Evolutionary conservation across 1,284 basidiomycete genomes (phyloP).

Genomic region (Cryptococcus amylolentus): DNA sequence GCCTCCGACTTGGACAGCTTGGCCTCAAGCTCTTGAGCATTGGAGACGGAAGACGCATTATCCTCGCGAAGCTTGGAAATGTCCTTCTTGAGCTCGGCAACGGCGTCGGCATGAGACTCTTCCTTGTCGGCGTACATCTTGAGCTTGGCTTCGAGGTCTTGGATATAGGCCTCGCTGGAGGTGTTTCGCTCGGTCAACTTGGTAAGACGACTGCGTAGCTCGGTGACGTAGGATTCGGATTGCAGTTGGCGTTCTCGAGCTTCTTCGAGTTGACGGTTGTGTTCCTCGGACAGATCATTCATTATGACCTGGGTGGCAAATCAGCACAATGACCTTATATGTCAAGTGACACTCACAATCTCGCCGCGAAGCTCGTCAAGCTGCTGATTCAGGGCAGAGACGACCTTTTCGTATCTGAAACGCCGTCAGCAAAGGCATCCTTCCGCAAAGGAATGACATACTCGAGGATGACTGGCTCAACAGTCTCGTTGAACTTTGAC

Average conservation of each 20-base stretch:
- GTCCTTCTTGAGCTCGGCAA: slow-evolving; percentile 79
- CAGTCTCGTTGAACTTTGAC: slow-evolving; percentile 88
- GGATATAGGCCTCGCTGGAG: slow-evolving; percentile 88
- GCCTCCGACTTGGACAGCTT: slow-evolving; percentile 76
- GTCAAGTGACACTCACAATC: slow-evolving; percentile 50
- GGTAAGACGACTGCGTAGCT: slow-evolving; percentile 71
- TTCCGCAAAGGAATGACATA: slow-evolving; percentile 14
- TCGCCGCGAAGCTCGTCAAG: slow-evolving; percentile 86
- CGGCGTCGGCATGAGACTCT: slow-evolving; percentile 67
- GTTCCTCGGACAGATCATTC: slow-evolving; percentile 86
- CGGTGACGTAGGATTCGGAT: slow-evolving; percentile 79
- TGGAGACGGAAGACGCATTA: slow-evolving; percentile 67
- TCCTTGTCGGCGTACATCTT: slow-evolving; percentile 75
- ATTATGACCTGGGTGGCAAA: slow-evolving; percentile 18
- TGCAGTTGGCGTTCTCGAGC: slow-evolving; percentile 67
- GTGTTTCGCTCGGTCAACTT: slow-evolving; percentile 84
- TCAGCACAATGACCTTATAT: neutral
- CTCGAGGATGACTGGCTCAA: slow-evolving; percentile 96
- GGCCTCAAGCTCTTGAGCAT: slow-evolving; percentile 85
- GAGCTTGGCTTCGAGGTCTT: slow-evolving; percentile 85
- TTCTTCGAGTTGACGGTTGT: slow-evolving; percentile 69
- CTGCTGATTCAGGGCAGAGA: slow-evolving; percentile 82
- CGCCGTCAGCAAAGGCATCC: neutral
- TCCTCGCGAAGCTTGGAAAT: slow-evolving; percentile 70
- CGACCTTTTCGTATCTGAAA: slow-evolving; percentile 82